Percentiles rank a stretch among this genome's conserved stretches.
Conservation (phyloP, 257 asterid species). For the Avicennia marina region DNA sequence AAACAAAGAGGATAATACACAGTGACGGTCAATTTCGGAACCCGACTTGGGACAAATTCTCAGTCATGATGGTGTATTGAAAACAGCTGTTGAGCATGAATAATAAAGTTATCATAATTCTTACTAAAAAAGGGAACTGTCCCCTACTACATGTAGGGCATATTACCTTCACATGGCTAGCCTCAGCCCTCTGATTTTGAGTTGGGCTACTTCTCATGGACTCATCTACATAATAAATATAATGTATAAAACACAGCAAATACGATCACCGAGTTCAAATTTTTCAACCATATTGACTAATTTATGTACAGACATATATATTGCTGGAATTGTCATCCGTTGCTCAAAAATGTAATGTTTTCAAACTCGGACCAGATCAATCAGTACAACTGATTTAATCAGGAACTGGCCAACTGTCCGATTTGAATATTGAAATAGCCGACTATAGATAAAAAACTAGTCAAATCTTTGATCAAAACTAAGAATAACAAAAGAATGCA, state of each 20-base stretch:
- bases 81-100: conserved; percentile 2
- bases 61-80: conserved; percentile 5
- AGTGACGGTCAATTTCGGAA: conserved; percentile 2
- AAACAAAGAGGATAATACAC: too few species aligned
- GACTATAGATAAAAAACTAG: too few species aligned
- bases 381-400: too few species aligned
- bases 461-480: too few species aligned
- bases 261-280: too few species aligned
- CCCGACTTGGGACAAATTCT: conserved; percentile 4
- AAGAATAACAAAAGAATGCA: too few species aligned
- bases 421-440: too few species aligned
- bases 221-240: background rate
- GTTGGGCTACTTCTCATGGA: background rate
- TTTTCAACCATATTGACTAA: background rate
- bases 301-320: background rate
- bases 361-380: too few species aligned
- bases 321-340: too few species aligned
- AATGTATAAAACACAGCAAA: too few species aligned
- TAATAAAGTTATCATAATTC: background rate
- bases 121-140: conserved; percentile 18
- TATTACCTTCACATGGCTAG: conserved; percentile 25
- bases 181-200: conserved; percentile 4
- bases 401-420: too few species aligned
- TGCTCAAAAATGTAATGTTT: too few species aligned
- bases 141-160: background rate